Percentiles rank a stretch among this genome's conserved stretches.
phyloP scores from a whole-genome alignment of 176 grass and related monocot genomes.

The Ananas comosus region DNA sequence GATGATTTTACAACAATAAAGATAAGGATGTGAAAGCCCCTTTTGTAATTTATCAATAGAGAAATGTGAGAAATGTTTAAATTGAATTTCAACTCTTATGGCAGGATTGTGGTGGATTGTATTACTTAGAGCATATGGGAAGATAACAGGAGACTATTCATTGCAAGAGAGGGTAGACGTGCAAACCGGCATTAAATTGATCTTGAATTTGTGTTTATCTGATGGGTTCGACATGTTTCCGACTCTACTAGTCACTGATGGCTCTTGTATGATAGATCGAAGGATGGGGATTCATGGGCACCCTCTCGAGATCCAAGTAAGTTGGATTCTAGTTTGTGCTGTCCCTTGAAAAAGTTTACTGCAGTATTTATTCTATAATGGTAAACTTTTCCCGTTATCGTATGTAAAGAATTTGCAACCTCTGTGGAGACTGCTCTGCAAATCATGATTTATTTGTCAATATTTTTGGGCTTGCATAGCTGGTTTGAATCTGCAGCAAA shows the following conservation, averaged over 20 bases:
- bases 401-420: not conserved
- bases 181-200: conserved; percentile 74
- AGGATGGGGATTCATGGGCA: conserved; percentile 86
- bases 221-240: conserved; percentile 91
- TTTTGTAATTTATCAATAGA: no score
- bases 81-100: conserved; percentile 3
- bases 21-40: not conserved
- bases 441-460: not conserved
- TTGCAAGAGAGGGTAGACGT: conserved; percentile 72
- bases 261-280: conserved; percentile 86
- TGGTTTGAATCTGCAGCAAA: not conserved
- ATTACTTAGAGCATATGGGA: conserved; percentile 75
- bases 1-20: no score
- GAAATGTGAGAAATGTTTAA: not conserved
- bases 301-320: conserved; percentile 87
- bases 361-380: no score
- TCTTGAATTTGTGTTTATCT: conserved; percentile 60
- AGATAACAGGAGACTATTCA: conserved; percentile 57
- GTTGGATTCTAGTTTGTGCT: not conserved
- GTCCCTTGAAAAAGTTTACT: no score
- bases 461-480: not conserved
- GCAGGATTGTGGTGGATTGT: conserved; percentile 85
- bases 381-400: no score
- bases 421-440: not conserved
- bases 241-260: conserved; percentile 69